Percentiles rank a stretch among this genome's conserved stretches.
These are phyloP conservation scores for Pochonia chlamydosporia DNA, from an alignment of 2,329 filamentous ascomycete species.

Conservation along the genomic window DNA sequence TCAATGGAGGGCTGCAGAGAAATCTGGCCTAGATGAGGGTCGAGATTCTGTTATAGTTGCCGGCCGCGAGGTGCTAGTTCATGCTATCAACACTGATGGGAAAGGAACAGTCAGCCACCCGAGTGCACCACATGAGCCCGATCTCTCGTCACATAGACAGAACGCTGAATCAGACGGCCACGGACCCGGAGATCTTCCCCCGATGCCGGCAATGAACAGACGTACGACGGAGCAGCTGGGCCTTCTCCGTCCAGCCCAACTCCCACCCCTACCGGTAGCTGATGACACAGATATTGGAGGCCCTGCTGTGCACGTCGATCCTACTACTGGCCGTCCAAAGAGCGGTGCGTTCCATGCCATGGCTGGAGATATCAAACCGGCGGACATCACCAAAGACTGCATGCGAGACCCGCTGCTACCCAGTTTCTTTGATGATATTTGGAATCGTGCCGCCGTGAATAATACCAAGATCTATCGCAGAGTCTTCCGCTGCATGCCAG, in stretches of 20 bases:
- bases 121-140: slow-evolving; percentile 25
- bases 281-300: slow-evolving; percentile 83
- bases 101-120: slow-evolving; percentile 48
- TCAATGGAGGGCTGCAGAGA: slow-evolving; percentile 62
- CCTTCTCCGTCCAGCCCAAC: slow-evolving; percentile 61
- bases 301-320: slow-evolving; percentile 53
- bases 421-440: slow-evolving; percentile 79
- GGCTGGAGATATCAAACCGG: slow-evolving; percentile 64
- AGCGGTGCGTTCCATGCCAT: slow-evolving; percentile 43
- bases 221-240: slow-evolving; percentile 62
- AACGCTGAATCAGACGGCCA: slow-evolving; percentile 25
- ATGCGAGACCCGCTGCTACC: slow-evolving; percentile 87
- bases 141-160: slow-evolving; percentile 21
- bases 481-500: slow-evolving; percentile 95
- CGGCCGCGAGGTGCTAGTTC: slow-evolving; percentile 66
- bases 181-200: slow-evolving; percentile 49
- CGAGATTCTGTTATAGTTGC: slow-evolving; percentile 66
- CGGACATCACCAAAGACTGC: slow-evolving; percentile 78
- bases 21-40: slow-evolving; percentile 53
- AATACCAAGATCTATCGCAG: slow-evolving; percentile 92
- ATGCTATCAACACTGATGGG: slow-evolving; percentile 57
- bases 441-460: slow-evolving; percentile 82
- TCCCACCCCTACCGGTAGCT: slow-evolving; percentile 61
- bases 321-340: slow-evolving; percentile 41
- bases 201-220: slow-evolving; percentile 48